Conservation (phyloP, 2,329 filamentous ascomycete species). For the Tolypocladium sp. region DNA sequence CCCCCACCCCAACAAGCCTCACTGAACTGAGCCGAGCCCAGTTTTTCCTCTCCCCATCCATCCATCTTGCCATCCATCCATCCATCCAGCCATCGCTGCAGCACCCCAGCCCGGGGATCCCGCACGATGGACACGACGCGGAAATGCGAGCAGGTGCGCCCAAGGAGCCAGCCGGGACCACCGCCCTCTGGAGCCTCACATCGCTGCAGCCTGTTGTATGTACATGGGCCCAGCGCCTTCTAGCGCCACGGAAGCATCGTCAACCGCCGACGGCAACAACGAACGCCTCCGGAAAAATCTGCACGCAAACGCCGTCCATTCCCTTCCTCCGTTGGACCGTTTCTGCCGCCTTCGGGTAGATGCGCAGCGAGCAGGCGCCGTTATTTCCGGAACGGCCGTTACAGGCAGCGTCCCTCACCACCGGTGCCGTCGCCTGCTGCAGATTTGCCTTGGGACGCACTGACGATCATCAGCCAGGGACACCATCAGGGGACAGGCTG, state of each 20-base stretch:
- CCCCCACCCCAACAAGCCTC: background rate
- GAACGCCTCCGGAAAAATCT: background rate
- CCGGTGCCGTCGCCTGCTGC: background rate
- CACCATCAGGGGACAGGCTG: background rate
- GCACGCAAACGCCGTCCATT: background rate
- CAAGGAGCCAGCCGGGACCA: background rate
- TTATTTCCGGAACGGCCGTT: background rate
- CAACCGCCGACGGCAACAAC: background rate
- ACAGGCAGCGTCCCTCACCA: background rate
- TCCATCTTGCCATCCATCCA: background rate
- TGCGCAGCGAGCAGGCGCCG: background rate
- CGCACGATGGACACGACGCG: conserved; percentile 2
- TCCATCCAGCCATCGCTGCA: background rate
- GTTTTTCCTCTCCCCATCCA: background rate
- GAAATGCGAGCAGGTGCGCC: background rate
- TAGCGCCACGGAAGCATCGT: background rate
- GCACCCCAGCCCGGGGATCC: conserved; percentile 2
- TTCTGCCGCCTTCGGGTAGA: background rate
- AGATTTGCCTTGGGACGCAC: background rate
- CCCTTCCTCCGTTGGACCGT: background rate
- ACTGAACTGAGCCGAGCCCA: background rate
- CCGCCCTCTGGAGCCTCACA: background rate
- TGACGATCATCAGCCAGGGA: too few relatives aligned
- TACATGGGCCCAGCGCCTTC: background rate
- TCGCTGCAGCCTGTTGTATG: background rate